phyloP scores from a whole-genome alignment of 352 stramenopile species.

The Phytophthora rubi region DNA sequence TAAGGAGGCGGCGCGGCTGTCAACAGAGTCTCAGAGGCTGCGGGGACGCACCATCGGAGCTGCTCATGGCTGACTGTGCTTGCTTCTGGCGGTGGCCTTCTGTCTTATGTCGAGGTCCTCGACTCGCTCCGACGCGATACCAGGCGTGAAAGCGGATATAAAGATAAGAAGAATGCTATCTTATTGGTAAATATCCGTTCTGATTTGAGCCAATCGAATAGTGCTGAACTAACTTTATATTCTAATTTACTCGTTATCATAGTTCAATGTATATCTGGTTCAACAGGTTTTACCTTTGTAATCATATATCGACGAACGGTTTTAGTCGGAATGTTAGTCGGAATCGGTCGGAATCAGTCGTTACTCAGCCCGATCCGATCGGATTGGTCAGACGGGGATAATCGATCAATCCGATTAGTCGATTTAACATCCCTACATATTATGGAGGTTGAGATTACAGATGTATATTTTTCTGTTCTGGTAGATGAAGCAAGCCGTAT shows the following conservation, averaged over 20 bases:
- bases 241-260: background rate
- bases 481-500: background rate
- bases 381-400: conserved; percentile 4
- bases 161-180: background rate
- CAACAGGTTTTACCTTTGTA: background rate
- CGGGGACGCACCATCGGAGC: conserved; percentile 60
- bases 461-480: background rate
- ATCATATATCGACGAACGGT: conserved; percentile 2
- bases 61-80: conserved; percentile 35
- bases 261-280: background rate
- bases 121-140: too few relatives aligned
- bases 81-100: background rate
- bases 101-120: background rate
- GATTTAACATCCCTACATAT: conserved; percentile 7
- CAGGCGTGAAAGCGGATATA: background rate
- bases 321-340: background rate
- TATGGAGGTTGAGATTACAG: background rate
- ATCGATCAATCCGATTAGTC: conserved; percentile 4
- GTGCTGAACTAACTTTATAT: background rate
- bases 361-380: background rate
- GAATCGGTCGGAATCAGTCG: conserved; percentile 6
- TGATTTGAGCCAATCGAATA: background rate
- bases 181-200: background rate
- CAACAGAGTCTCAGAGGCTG: background rate
- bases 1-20: background rate